A percentile compares a stretch with the other conserved stretches of the same genome.
phyloP scores from a whole-genome alignment of 441 rosid species.

The Arabidopsis hybrid region DNA sequence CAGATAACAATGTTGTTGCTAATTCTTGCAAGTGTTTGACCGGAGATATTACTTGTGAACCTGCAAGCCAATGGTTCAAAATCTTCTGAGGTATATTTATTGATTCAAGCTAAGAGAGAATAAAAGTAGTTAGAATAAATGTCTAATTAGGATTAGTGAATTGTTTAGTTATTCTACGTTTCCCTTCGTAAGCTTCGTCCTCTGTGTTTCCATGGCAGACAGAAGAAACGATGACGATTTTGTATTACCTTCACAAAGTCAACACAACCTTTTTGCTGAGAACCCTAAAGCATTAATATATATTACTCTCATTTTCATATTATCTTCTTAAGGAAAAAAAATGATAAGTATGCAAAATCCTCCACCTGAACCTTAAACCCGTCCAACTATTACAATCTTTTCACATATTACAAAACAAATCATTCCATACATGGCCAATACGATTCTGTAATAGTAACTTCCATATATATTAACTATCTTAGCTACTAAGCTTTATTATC shows the following conservation, averaged over 20 bases:
- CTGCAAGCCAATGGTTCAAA: constrained; percentile 88
- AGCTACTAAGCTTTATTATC: not conserved
- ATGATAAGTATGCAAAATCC: not conserved
- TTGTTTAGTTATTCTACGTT: not conserved
- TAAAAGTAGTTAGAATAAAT: not conserved
- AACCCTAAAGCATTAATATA: no score
- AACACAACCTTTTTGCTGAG: no score
- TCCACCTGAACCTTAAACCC: not conserved
- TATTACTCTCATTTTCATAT: no score
- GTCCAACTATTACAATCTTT: not conserved
- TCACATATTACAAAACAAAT: not conserved
- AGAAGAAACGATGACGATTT: no score
- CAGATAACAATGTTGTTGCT: constrained; percentile 55
- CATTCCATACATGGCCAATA: constrained; percentile 14
- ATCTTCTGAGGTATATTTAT: constrained; percentile 19
- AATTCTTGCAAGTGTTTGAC: constrained; percentile 70
- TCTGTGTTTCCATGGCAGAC: no score
- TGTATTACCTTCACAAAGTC: no score
- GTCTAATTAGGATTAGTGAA: not conserved
- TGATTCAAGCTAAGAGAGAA: not conserved
- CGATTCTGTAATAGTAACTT: not conserved
- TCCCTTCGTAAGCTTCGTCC: no score
- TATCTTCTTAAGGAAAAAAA: no score
- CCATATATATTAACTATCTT: not conserved
- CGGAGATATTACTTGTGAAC: constrained; percentile 63